These are phyloP conservation scores for Talaromyces wortmannii DNA, from an alignment of 495 filamentous ascomycete species.

Conservation along the genomic window DNA sequence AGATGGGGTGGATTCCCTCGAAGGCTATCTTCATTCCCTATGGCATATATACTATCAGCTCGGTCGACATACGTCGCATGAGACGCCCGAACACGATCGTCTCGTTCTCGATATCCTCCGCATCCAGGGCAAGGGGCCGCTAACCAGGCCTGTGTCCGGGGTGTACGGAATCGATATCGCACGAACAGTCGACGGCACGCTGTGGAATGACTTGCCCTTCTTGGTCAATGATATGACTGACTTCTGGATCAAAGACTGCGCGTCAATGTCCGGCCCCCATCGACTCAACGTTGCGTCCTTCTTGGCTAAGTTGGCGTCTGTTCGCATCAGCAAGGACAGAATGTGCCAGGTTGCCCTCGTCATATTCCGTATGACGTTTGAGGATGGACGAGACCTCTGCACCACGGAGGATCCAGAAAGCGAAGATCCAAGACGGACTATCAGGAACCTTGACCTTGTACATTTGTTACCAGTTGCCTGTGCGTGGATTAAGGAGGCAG, in stretches of 20 bases:
- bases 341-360: constrained; percentile 13
- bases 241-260: constrained; percentile 7
- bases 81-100: constrained; percentile 12
- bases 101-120: constrained; percentile 17
- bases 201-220: constrained; percentile 18
- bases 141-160: constrained; percentile 7
- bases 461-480: constrained; percentile 12
- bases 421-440: constrained; percentile 8
- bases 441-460: constrained; percentile 7
- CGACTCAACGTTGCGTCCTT: constrained; percentile 14
- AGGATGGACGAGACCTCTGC: constrained; percentile 6
- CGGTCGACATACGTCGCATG: constrained; percentile 6
- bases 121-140: constrained; percentile 13
- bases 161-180: constrained; percentile 10
- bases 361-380: constrained; percentile 9
- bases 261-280: constrained; percentile 10
- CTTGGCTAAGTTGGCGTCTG: constrained; percentile 12
- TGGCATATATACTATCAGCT: constrained; percentile 16
- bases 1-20: constrained; percentile 12
- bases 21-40: constrained; percentile 10
- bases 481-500: constrained; percentile 7
- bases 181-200: constrained; percentile 9
- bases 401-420: constrained; percentile 8
- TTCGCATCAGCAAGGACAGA: constrained; percentile 10
- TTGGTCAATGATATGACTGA: constrained; percentile 11